Base-by-base conservation (phyloP, 2,329 filamentous ascomycete genomes). In the Colletotrichum falcatum region DNA sequence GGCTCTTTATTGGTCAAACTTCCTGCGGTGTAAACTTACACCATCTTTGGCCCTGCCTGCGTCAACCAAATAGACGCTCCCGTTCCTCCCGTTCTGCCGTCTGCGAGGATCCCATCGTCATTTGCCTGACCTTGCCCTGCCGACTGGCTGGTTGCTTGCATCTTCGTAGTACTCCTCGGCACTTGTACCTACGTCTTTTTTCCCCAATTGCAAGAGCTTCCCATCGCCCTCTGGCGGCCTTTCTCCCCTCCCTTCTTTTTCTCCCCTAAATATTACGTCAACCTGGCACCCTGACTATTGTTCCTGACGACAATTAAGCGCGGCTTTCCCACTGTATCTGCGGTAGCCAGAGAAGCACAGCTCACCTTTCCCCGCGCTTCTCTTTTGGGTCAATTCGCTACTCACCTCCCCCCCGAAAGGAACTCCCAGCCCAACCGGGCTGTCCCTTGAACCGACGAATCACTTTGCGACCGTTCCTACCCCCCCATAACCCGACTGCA, bases 221-320 rank as follows among this genome's bases (percentile, higher is more conserved):
- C 30, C 30, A 30, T 56, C 54, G 14, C 54, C 54, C 14, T 26
- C 28, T 56, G 35, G 26, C 35, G 14, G 3, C n/a, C 35, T 26
- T 20, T 46, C 39, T 12, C 26, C 51, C 44, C 37, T 44, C 35
- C 49, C 42, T 28, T 54, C 42, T 28, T 42, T n/a, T 23, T 28
- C 28, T 42, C 28, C 33, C n/a, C 56, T 46, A 68, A 46, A 68
- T 55, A 26, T 64, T 61, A 30, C 61, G 60, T 61, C 60, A 44
- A 56, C 18, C 37, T 28, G 68, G 60, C 56, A 39, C n/a, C n/a
- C n/a, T n/a, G n/a, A n/a, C 61, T 59, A 70, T 70, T 71, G 69
- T 71, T 71, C 69, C 69, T 71, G 61, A 70, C 65, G 42, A 61
- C 65, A 70, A 65, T 61, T 61, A 68, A 42, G 28, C 60, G 39